Percentiles rank a stretch among this genome's conserved stretches.
phyloP scores from a whole-genome alignment of 2,329 filamentous ascomycete species.

The Alternaria ventricosa region DNA sequence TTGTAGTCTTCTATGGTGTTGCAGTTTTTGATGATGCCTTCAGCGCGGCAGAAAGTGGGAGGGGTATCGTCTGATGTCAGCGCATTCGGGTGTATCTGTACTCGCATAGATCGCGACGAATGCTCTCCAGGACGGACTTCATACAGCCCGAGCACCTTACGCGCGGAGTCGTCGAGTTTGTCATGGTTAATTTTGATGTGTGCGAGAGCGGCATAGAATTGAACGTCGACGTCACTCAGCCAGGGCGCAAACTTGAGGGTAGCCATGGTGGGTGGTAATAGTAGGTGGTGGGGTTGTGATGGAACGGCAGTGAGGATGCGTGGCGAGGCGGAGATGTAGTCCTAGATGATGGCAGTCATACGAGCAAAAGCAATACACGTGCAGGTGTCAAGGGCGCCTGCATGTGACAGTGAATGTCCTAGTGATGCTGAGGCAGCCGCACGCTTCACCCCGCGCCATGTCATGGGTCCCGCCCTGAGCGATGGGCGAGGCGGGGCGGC shows the following conservation, averaged over 20 bases:
- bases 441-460: slow-evolving; percentile 14
- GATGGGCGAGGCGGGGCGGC: slow-evolving; percentile 18
- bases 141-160: slow-evolving; percentile 85
- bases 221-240: slow-evolving; percentile 90
- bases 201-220: slow-evolving; percentile 93
- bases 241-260: slow-evolving; percentile 82
- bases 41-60: slow-evolving; percentile 72
- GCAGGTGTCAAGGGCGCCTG: slow-evolving; percentile 31
- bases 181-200: slow-evolving; percentile 95
- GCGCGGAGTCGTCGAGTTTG: slow-evolving; percentile 92
- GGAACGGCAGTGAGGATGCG: slow-evolving; percentile 1
- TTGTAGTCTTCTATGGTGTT: slow-evolving; percentile 96
- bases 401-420: slow-evolving; percentile 28
- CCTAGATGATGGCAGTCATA: slow-evolving; percentile 26
- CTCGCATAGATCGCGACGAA: slow-evolving; percentile 78
- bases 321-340: background rate
- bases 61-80: slow-evolving; percentile 73
- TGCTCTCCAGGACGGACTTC: slow-evolving; percentile 76
- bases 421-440: background rate
- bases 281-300: background rate
- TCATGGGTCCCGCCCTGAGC: slow-evolving; percentile 9
- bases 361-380: slow-evolving; percentile 25
- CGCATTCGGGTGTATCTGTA: slow-evolving; percentile 89
- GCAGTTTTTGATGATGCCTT: slow-evolving; percentile 93
- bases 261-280: slow-evolving; percentile 39